Conservation (phyloP, 1,139 yeast species). For the Yamadazyma mexicana region DNA sequence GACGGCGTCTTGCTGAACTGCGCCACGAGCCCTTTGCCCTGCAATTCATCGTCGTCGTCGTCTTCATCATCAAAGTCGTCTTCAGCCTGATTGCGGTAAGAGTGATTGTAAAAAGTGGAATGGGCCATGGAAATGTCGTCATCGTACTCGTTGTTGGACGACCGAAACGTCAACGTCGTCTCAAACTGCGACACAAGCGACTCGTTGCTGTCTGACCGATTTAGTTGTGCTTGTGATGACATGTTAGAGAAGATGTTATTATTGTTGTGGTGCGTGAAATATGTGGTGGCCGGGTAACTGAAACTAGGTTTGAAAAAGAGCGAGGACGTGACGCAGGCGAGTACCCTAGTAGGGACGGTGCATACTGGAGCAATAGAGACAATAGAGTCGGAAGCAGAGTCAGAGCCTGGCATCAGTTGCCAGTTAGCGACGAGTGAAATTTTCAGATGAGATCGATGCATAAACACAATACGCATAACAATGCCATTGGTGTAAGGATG, state of each 20-base stretch:
- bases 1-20: conserved; percentile 22
- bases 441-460: too few species aligned
- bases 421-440: too few species aligned
- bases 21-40: background rate
- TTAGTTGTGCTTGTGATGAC: conserved; percentile 8
- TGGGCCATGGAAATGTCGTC: conserved; percentile 47
- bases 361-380: too few species aligned
- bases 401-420: too few species aligned
- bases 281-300: conserved; percentile 1
- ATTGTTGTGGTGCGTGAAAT: conserved; percentile 4
- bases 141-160: conserved; percentile 38
- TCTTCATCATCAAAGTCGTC: conserved; percentile 39
- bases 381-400: too few species aligned
- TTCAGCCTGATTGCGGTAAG: conserved; percentile 30
- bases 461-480: too few species aligned
- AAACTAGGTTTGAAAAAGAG: background rate
- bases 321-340: too few species aligned
- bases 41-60: conserved; percentile 9
- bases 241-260: conserved; percentile 3
- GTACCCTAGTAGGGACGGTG: too few species aligned
- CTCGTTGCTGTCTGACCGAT: conserved; percentile 36
- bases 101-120: conserved; percentile 34
- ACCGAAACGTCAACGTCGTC: conserved; percentile 45
- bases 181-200: conserved; percentile 50
- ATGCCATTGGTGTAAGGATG: too few species aligned